Evolutionary conservation across 2,329 filamentous ascomycete genomes (phyloP), one percentile per base, ranked within the genome.

Genomic region (Akanthomyces dipterigenus): DNA sequence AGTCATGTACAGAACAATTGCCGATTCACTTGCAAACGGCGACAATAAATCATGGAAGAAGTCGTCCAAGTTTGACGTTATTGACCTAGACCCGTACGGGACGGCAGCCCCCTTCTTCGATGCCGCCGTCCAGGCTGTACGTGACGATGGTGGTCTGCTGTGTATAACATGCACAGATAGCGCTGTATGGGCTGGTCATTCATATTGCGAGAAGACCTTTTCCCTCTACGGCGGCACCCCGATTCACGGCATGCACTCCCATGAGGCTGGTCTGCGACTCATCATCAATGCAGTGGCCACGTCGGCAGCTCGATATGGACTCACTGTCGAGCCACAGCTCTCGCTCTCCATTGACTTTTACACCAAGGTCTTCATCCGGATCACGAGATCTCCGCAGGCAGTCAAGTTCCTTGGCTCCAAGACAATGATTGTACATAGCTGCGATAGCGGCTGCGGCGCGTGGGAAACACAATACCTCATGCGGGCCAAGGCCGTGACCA

Each of bases 331-430:
- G 73, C 95, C 95, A 0, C 82, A 97, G 4, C 82, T 99, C 12
- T 96, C 91, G 6, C 82, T 99, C 1, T 97, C 91, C 3, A 96
- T 98, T 64, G 95, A 99, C 74, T 99, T 96, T 73, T 99, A 99
- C 71, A 87, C 88, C 22, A 86, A 96, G 50, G 82, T 97, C 2
- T 99, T 98, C 71, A 88, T 99, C 50, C 86, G 88, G 22, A 83
- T 99, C 40, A 82, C 84, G 63, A 90, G 86, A 66, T 91, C 90
- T 4, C 90, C 92, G 0, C 88, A 88, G 3, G 88, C 91, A 60
- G 93, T 97, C 70, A 99, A 98, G 73, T 93, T 96, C 65, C 80
- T 92, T 22, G 90, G 91, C 2, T 89, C 91, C 40, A 97, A 93
- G 73, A 95, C 90, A 0, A 97, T 99, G 93, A 65, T 96, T 8